These are phyloP conservation scores for Pleurotus citrinopileatus DNA, from an alignment of 768 basidiomycete species.

Conservation along the genomic window DNA sequence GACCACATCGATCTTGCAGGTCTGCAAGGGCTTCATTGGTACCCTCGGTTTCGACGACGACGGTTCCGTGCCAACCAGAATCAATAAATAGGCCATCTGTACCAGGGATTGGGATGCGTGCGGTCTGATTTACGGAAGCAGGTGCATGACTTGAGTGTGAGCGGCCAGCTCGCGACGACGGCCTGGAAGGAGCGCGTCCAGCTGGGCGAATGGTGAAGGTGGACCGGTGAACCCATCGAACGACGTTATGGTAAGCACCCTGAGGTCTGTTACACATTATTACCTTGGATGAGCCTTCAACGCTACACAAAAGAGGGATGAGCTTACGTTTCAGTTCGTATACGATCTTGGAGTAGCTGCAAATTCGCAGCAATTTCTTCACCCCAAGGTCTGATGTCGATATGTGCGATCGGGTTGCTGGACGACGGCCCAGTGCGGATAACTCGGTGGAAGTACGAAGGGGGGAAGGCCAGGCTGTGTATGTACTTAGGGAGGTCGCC, in stretches of 20 bases:
- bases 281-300: conserved; percentile 7
- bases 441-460: conserved; percentile 87
- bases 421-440: conserved; percentile 58
- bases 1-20: conserved; percentile 70
- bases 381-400: conserved; percentile 79
- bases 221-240: conserved; percentile 83
- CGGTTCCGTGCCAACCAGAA: conserved; percentile 78
- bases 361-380: conserved; percentile 71
- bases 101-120: conserved; percentile 53
- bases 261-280: conserved; percentile 55
- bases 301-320: not conserved
- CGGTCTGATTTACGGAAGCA: conserved; percentile 7
- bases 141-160: conserved; percentile 11
- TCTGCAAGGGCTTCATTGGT: conserved; percentile 84
- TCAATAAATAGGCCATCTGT: conserved; percentile 60
- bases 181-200: conserved; percentile 27
- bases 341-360: conserved; percentile 74
- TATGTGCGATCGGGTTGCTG: conserved; percentile 62
- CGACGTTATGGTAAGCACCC: conserved; percentile 74
- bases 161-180: conserved; percentile 22
- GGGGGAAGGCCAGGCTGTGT: conserved; percentile 77
- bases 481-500: conserved; percentile 82
- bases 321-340: conserved; percentile 78
- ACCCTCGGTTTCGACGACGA: conserved; percentile 84
- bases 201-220: conserved; percentile 66